Conservation (phyloP, 805 yeast species). For the Candida peoriensis region DNA sequence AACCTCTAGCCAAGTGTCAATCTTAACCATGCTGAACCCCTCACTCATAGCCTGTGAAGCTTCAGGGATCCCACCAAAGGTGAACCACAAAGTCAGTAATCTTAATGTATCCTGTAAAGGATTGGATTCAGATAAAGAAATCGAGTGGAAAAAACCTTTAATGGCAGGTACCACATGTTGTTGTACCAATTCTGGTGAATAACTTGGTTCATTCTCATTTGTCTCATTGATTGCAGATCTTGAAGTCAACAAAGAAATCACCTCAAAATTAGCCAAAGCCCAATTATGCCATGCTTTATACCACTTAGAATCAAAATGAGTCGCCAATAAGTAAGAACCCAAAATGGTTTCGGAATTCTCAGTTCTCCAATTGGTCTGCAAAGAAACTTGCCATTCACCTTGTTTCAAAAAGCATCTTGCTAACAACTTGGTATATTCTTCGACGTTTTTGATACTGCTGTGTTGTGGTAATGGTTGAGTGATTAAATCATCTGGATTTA, state of each 20-base stretch:
- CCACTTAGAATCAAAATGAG: constrained; percentile 91
- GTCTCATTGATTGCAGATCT: constrained; percentile 28
- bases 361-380: constrained; percentile 75
- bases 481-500: constrained; percentile 81
- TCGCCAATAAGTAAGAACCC: constrained; percentile 89
- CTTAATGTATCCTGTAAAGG: constrained; percentile 92
- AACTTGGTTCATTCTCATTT: constrained; percentile 24
- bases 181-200: constrained; percentile 55
- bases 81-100: constrained; percentile 89
- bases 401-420: constrained; percentile 96
- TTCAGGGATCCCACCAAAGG: constrained; percentile 89
- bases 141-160: constrained; percentile 92
- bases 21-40: constrained; percentile 83
- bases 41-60: constrained; percentile 88
- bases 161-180: constrained; percentile 95
- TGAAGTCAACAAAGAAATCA: constrained; percentile 57
- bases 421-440: constrained; percentile 74
- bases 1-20: constrained; percentile 94
- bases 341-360: constrained; percentile 77
- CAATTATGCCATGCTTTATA: constrained; percentile 99
- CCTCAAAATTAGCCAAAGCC: constrained; percentile 98
- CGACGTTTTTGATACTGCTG: constrained; percentile 56
- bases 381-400: constrained; percentile 95
- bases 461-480: constrained; percentile 78
- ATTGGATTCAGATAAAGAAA: constrained; percentile 77